Conservation (phyloP, 768 basidiomycete genomes). For the Lentinula guzmanii region DNA sequence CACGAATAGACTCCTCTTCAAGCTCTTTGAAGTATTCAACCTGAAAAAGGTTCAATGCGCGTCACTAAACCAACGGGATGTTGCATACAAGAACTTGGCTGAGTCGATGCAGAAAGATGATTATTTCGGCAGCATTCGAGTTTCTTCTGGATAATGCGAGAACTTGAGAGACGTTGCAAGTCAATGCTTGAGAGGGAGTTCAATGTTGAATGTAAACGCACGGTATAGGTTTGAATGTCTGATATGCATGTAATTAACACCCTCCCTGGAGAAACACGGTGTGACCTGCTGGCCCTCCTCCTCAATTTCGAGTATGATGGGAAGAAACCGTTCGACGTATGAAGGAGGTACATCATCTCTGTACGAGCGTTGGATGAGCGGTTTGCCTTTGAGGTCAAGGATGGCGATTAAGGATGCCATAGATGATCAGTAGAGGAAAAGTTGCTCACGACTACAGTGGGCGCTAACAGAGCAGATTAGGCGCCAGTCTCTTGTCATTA, state of each 20-base stretch:
- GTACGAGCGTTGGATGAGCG: slow-evolving; percentile 94
- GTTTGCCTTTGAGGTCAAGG: slow-evolving; percentile 97
- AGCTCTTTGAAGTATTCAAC: slow-evolving; percentile 99
- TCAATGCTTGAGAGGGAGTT: neutral
- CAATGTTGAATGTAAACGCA: slow-evolving; percentile 32
- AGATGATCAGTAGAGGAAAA: neutral
- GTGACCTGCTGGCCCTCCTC: slow-evolving; percentile 96
- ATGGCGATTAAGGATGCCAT: slow-evolving; percentile 80
- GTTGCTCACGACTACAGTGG: neutral
- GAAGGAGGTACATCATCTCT: slow-evolving; percentile 90
- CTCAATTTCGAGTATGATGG: slow-evolving; percentile 90
- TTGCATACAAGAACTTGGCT: slow-evolving; percentile 64
- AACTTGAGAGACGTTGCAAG: slow-evolving; percentile 41
- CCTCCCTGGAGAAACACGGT: slow-evolving; percentile 92
- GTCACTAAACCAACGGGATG: neutral
- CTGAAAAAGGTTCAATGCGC: neutral
- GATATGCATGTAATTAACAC: slow-evolving; percentile 98
- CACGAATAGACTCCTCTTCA: slow-evolving; percentile 97
- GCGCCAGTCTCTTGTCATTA: neutral
- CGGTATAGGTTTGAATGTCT: slow-evolving; percentile 96
- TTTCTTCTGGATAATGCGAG: slow-evolving; percentile 95
- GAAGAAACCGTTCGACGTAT: slow-evolving; percentile 90
- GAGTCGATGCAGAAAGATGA: slow-evolving; percentile 93
- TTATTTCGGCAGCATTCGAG: slow-evolving; percentile 91
- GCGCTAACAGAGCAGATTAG: neutral